A percentile compares a stretch with the other conserved stretches of the same genome.
phyloP scores from a whole-genome alignment of 208 protist genomes.

The Trypanosoma avium region DNA sequence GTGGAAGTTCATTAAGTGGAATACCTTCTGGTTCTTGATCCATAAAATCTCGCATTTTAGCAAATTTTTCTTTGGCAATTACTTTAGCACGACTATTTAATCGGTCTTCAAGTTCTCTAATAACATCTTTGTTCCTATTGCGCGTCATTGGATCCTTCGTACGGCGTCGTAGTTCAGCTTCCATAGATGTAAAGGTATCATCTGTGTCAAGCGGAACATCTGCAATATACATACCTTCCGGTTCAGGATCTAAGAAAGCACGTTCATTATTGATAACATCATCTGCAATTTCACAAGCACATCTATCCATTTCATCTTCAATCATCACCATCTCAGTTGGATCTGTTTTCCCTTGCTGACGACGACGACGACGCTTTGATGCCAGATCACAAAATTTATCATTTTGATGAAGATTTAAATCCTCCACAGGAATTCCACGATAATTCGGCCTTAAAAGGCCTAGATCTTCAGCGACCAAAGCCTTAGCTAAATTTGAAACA shows the following conservation, averaged over 20 bases:
- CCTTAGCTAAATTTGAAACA: constrained; percentile 53
- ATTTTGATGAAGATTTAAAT: constrained; percentile 73
- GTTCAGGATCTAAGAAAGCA: constrained; percentile 74
- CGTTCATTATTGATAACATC: constrained; percentile 72
- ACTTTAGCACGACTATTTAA: constrained; percentile 77
- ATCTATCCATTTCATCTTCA: constrained; percentile 59
- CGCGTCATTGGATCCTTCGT: constrained; percentile 34
- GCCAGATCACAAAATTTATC: constrained; percentile 59
- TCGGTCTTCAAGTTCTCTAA: constrained; percentile 59
- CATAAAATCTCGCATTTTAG: constrained; percentile 70
- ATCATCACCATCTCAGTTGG: constrained; percentile 33
- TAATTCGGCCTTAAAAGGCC: constrained; percentile 48
- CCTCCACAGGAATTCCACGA: constrained; percentile 64
- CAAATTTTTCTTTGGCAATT: constrained; percentile 66
- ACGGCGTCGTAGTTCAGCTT: constrained; percentile 73
- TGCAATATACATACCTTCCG: constrained; percentile 75
- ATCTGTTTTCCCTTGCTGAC: constrained; percentile 24
- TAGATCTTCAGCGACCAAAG: constrained; percentile 54
- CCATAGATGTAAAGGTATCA: constrained; percentile 57
- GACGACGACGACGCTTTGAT: constrained; percentile 41
- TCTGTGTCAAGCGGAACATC: constrained; percentile 80
- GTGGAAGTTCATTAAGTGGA: constrained; percentile 58
- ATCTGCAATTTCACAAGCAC: constrained; percentile 57
- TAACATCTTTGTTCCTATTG: constrained; percentile 63
- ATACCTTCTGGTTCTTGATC: constrained; percentile 70